Evolutionary conservation across 1,284 basidiomycete species (phyloP).

Genomic region (Boletus holoroseus): DNA sequence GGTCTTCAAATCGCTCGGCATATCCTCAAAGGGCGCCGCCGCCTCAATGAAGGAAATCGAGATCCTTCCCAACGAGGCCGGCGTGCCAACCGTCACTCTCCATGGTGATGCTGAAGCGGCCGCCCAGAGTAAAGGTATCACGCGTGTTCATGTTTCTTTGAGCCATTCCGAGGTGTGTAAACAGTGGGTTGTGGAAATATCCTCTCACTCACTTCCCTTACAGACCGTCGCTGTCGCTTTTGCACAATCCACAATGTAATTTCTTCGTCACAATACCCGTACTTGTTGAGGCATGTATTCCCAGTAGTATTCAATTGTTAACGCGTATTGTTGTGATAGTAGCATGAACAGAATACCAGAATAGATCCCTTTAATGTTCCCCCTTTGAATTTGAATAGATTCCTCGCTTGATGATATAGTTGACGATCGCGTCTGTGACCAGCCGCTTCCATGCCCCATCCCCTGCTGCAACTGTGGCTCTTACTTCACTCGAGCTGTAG

Average conservation of each 20-base stretch:
- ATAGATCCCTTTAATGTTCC: slow-evolving; percentile 8
- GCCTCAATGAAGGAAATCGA: slow-evolving; percentile 97
- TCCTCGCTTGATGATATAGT: slow-evolving; percentile 46
- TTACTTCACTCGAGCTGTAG: slow-evolving; percentile 71
- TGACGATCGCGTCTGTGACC: slow-evolving; percentile 40
- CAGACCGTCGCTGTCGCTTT: slow-evolving; percentile 79
- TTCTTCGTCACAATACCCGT: not conserved
- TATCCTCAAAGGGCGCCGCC: slow-evolving; percentile 85
- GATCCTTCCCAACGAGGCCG: slow-evolving; percentile 71
- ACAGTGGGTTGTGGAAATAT: not conserved
- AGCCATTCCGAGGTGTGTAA: slow-evolving; percentile 82
- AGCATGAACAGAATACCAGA: slow-evolving; percentile 9
- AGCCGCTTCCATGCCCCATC: slow-evolving; percentile 38
- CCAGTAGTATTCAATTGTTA: slow-evolving; percentile 3
- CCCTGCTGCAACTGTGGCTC: slow-evolving; percentile 42
- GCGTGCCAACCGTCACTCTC: slow-evolving; percentile 70
- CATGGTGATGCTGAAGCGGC: slow-evolving; percentile 79
- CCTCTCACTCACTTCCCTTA: slow-evolving; percentile 12
- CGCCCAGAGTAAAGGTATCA: slow-evolving; percentile 71
- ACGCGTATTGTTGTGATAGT: not conserved
- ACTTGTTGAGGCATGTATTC: slow-evolving; percentile 4
- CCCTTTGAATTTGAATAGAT: slow-evolving; percentile 42
- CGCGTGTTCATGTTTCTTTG: slow-evolving; percentile 76
- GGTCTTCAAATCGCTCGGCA: slow-evolving; percentile 95
- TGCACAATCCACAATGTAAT: slow-evolving; percentile 55